Base-by-base conservation (phyloP, 2,329 filamentous ascomycete species). In the Calonectria multiphialidica region DNA sequence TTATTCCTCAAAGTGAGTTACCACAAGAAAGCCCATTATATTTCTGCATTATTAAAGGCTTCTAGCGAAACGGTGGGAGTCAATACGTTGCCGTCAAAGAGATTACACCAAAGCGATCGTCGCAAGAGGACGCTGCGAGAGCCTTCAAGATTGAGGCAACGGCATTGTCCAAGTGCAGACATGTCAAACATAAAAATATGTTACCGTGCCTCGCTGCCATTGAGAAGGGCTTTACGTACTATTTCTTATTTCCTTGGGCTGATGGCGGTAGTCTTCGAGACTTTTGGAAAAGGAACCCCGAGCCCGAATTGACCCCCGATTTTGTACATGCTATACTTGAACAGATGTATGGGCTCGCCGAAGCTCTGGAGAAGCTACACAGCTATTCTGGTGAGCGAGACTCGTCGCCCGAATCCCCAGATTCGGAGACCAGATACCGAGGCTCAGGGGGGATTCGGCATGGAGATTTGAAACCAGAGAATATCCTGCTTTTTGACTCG, bases 221-320 rank as follows among this genome's bases (percentile, higher is more conserved):
- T 7, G 62, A 71, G 25, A 71, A 64, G n/a, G 63, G 68, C 1
- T 57, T 45, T 3, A 62, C 40, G 15, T 42, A 71, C 15, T 73
- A 72, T 30, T 71, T 73, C 2, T n/a, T 73, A 1, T 73, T 73
- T 21, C 71, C 71, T 0, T 73, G 71, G 71, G 71, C 71, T 1
- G 59, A 68, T 16, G 68, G 55, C 1, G 71, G 71, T 2, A 73
- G 42, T 9, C 68, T 73, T 2, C 42, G 49, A 40, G 68, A 73
- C n/a, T 72, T 73, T 16, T 73, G 71, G 71, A 66, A 81, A 13
- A 47, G 21, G 9, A 23, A 23, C 8, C 44, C 44, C 12, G 12
- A 47, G 21, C 44, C 8, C 21, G 10, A 44, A 28, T 50, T 53
- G 33, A 66, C 37, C 12, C 21, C 21, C 15, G n/a, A 5, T 16